These are phyloP conservation scores for Salinomyces thailandicus DNA, from an alignment of 2,329 filamentous ascomycete species.

Conservation along the genomic window DNA sequence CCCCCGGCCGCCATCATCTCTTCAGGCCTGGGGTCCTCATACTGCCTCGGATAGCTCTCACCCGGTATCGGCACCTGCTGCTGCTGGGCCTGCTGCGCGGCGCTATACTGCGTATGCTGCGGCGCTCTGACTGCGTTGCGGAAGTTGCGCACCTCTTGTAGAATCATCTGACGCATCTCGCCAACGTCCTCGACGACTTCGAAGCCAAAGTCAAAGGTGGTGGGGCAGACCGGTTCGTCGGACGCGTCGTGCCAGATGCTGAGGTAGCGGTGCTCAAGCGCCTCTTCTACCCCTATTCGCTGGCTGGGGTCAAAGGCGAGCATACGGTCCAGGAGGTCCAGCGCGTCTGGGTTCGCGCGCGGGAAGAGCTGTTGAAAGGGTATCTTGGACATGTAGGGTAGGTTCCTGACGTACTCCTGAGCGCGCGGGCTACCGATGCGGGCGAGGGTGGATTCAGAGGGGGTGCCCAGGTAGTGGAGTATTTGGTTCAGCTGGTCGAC, in stretches of 20 bases:
- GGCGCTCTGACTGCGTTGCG: constrained; percentile 38
- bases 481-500: constrained; percentile 99
- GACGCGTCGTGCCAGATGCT: constrained; percentile 97
- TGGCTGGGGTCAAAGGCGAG: constrained; percentile 90
- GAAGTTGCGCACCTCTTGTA: constrained; percentile 88
- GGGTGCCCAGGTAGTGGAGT: constrained; percentile 91
- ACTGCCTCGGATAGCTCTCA: constrained; percentile 45
- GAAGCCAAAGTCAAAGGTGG: constrained; percentile 95
- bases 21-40: constrained; percentile 54
- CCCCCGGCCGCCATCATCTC: constrained; percentile 44
- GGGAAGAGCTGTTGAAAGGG: constrained; percentile 82
- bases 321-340: constrained; percentile 94
- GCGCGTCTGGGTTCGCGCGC: constrained; percentile 87
- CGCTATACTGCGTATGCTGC: constrained; percentile 34
- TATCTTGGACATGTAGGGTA: constrained; percentile 53
- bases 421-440: constrained; percentile 92
- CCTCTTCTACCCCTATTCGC: constrained; percentile 88
- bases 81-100: constrained; percentile 20
- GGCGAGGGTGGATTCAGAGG: constrained; percentile 84
- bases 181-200: constrained; percentile 91
- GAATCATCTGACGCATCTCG: constrained; percentile 94
- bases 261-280: constrained; percentile 91
- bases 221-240: constrained; percentile 87
- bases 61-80: constrained; percentile 50
- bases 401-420: constrained; percentile 94